Conservation (phyloP, 208 protist species). For the Leishmania lainsoni region DNA sequence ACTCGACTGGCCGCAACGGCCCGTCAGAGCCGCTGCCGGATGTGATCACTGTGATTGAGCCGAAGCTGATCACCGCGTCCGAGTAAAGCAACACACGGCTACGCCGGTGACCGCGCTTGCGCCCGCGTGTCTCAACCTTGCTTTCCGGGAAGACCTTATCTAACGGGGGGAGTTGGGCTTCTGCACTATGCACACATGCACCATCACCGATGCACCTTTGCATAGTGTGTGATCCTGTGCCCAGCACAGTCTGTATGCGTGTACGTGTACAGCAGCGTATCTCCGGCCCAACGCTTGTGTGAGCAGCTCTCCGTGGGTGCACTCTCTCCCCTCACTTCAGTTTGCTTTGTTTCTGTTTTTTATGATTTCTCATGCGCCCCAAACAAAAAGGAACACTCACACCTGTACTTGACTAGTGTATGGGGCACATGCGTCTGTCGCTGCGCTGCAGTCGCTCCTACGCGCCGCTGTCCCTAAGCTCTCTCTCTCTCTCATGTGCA, state of each 20-base stretch:
- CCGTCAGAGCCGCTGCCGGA: conserved; percentile 71
- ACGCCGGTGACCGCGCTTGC: conserved; percentile 2
- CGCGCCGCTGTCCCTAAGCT: neutral
- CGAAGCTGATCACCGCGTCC: conserved; percentile 52
- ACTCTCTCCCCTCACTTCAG: neutral
- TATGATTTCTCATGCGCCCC: conserved; percentile 19
- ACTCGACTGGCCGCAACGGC: conserved; percentile 74
- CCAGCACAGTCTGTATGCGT: neutral
- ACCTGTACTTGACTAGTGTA: neutral
- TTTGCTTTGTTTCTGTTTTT: conserved; percentile 33
- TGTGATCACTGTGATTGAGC: conserved; percentile 82
- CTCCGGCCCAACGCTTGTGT: neutral
- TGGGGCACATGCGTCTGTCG: neutral
- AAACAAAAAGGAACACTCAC: conserved; percentile 19
- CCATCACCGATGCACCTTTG: neutral
- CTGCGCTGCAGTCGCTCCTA: neutral
- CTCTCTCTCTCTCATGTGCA: neutral
- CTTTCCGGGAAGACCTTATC: neutral
- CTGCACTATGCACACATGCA: neutral
- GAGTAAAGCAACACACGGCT: conserved; percentile 12
- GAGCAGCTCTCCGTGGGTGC: neutral
- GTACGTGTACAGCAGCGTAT: conserved; percentile 1
- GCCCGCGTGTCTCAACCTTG: neutral
- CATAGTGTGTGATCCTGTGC: neutral
- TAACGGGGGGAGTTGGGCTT: neutral